Evolutionary conservation across 192 early-diverging fungal genomes (phyloP).

Genomic region (Coemansia sp.): DNA sequence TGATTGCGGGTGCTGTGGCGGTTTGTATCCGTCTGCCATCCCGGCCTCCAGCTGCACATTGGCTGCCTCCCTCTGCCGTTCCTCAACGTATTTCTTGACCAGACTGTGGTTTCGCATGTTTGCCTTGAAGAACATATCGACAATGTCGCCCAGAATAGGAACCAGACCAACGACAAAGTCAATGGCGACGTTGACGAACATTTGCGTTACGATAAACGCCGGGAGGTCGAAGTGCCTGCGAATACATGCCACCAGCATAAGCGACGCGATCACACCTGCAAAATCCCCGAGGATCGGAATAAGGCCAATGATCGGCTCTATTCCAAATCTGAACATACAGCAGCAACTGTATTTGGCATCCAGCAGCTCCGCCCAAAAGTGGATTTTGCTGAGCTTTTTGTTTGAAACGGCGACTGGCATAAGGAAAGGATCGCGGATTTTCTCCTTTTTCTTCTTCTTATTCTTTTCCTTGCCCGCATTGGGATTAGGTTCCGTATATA

Average conservation of each 20-base stretch:
- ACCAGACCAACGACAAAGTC: constrained; percentile 48
- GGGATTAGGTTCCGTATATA: not conserved
- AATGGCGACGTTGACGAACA: constrained; percentile 47
- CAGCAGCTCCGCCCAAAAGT: constrained; percentile 21
- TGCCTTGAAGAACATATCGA: constrained; percentile 48
- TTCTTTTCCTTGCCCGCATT: not conserved
- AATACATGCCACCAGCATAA: constrained; percentile 32
- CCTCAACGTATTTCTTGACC: constrained; percentile 28
- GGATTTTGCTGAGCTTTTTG: constrained; percentile 30
- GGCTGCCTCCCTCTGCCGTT: constrained; percentile 9
- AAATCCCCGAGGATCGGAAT: constrained; percentile 50
- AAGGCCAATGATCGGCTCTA: constrained; percentile 46
- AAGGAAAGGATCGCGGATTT: constrained; percentile 29
- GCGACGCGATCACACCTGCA: constrained; percentile 32
- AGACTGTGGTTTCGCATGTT: constrained; percentile 51
- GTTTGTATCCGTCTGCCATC: not conserved
- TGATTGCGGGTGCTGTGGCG: constrained; percentile 4
- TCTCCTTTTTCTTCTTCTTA: not conserved
- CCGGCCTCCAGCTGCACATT: constrained; percentile 15
- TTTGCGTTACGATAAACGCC: constrained; percentile 32
- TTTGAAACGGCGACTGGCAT: constrained; percentile 20
- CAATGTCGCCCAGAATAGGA: constrained; percentile 50
- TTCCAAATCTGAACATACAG: constrained; percentile 38
- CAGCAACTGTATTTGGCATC: constrained; percentile 37
- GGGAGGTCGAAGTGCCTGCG: constrained; percentile 30